Conservation (phyloP, 164 flowering plant genomes). For the Protea cynaroides region DNA sequence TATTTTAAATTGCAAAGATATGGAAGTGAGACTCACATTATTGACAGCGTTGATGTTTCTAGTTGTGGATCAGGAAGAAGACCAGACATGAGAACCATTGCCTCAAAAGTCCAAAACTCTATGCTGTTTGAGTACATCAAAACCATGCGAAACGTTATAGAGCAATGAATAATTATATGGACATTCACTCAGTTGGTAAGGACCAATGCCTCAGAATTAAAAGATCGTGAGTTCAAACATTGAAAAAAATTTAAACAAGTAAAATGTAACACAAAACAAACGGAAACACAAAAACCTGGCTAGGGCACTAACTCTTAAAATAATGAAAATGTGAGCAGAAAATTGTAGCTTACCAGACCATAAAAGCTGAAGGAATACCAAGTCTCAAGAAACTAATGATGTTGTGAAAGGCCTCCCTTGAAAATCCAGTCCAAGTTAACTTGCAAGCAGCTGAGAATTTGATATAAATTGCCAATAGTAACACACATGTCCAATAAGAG, state of each 20-base stretch:
- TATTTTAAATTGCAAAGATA: no score
- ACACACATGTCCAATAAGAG: slow-evolving; percentile 6
- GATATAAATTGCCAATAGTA: slow-evolving; percentile 1
- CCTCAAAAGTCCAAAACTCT: slow-evolving; percentile 29
- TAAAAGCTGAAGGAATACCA: background rate
- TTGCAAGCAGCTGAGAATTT: slow-evolving; percentile 1
- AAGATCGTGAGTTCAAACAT: no score
- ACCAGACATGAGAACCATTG: slow-evolving; percentile 30
- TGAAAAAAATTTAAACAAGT: no score
- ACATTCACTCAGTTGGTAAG: no score
- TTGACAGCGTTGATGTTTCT: slow-evolving; percentile 34
- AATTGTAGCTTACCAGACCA: background rate
- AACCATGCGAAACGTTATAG: background rate
- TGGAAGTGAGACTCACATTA: slow-evolving; percentile 17
- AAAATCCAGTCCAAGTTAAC: slow-evolving; percentile 2
- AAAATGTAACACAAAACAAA: no score
- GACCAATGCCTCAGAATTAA: no score
- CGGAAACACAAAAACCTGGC: no score
- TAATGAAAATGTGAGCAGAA: no score
- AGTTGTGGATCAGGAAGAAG: slow-evolving; percentile 34
- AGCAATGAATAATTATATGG: background rate
- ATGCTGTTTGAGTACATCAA: slow-evolving; percentile 4
- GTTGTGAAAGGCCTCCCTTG: background rate
- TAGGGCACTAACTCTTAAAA: no score
- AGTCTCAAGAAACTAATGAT: background rate